Base-by-base conservation (phyloP, 129 eudicot genomes). In the Kitagawia praeruptora region DNA sequence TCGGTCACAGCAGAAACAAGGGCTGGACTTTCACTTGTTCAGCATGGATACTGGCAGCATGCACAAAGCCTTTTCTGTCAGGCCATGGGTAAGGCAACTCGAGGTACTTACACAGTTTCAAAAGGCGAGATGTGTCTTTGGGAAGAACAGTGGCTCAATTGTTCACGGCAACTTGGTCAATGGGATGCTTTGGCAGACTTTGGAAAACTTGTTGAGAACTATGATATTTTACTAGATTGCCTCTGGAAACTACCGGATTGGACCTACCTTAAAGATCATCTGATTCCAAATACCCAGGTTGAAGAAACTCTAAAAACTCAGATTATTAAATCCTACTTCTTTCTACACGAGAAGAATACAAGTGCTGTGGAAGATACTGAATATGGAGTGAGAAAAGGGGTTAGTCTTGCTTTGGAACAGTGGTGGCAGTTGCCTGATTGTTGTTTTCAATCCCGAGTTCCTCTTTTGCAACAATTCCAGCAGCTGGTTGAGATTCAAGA, bases 101-200 rank as follows among this genome's bases (percentile, higher is more conserved):
- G 82, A 45, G 92, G 92, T 27, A 88, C 89, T 47, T 86, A 82
- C 66, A 84, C 82, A n/a, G 89, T 88, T 42, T 89, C 92, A 45
- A 88, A 86, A 85, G 89, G 88, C 56, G 92, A 88, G 86, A 88
- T 88, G 92, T 88, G 89, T 72, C 89, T 86, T 75, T 88, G 92
- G 92, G 92, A 88, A 70, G 92, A 88, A 78, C 92, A 88, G 81
- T 88, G 92, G 92, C 85, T 88, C 38, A 80, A 72, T 80, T 88
- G 88, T 82, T 85, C 92, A 74, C 82, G 80, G 58, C 92, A 82
- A 86, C 90, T 49, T 85, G 82, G 88, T 79, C 90, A 89, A 78
- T 89, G 92, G 92, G 92, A 89, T 80, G 92, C 79, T 23, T 84
- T 89, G 25, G 78, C 85, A 34, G 90, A 86, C 37, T 86, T 84